Evolutionary conservation across 208 protist species (phyloP).

Genomic region (Tritrichomonas musculus): DNA sequence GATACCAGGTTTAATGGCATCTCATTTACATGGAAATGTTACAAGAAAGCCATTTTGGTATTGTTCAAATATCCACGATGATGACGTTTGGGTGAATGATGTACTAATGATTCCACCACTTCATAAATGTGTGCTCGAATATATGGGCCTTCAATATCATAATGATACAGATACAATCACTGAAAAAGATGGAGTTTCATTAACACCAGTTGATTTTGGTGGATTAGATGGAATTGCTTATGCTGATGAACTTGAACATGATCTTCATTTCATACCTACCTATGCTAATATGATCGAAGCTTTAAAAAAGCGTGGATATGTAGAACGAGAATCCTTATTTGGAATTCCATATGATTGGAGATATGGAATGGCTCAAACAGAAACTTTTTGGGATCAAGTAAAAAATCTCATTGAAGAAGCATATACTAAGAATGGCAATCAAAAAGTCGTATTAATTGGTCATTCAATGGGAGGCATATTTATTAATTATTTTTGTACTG

Average conservation of each 20-base stretch:
- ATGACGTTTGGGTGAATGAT: neutral
- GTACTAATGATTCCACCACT: neutral
- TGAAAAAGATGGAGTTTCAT: neutral
- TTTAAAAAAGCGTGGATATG: neutral
- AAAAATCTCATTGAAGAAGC: neutral
- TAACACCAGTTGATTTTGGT: neutral
- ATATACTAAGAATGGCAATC: neutral
- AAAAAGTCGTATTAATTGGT: neutral
- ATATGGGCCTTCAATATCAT: neutral
- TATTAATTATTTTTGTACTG: neutral
- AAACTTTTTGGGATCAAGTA: neutral
- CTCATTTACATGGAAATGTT: neutral
- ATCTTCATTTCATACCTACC: neutral
- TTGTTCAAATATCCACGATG: neutral
- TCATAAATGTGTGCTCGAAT: neutral
- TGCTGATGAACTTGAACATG: neutral
- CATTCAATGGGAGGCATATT: neutral
- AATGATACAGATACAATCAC: neutral
- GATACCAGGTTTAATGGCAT: neutral
- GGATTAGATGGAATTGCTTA: neutral
- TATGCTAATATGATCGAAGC: neutral
- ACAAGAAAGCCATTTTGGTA: neutral
- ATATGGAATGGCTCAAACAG: neutral
- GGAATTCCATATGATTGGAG: conserved; percentile 11
- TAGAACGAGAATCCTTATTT: neutral